A percentile compares a stretch with the other conserved stretches of the same genome.
These are phyloP conservation scores for Rubroshorea leprosula DNA, from an alignment of 345 rosid species.

Conservation along the genomic window DNA sequence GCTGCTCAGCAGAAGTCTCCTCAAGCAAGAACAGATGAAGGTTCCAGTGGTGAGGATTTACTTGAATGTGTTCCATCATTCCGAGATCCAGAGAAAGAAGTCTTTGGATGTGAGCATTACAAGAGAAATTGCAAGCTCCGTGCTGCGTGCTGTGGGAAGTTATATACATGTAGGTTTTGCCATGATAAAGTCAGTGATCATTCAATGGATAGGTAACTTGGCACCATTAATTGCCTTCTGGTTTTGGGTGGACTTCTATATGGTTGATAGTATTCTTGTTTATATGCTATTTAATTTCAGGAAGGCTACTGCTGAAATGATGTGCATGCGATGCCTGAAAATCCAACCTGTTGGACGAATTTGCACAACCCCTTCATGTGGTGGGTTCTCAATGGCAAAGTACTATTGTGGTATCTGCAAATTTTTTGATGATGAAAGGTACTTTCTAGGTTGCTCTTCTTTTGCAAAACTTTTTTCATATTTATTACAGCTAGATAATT, in stretches of 20 bases:
- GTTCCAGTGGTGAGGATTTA: slow-evolving; percentile 45
- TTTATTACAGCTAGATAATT: background rate
- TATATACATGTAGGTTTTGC: slow-evolving; percentile 68
- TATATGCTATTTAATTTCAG: slow-evolving; percentile 39
- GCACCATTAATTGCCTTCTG: background rate
- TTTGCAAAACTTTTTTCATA: background rate
- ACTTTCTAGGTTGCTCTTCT: background rate
- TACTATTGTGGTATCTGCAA: slow-evolving; percentile 62
- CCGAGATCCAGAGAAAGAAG: slow-evolving; percentile 46
- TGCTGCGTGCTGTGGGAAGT: slow-evolving; percentile 68
- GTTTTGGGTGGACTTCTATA: slow-evolving; percentile 15
- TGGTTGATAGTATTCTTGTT: slow-evolving; percentile 11
- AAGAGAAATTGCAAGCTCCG: slow-evolving; percentile 75
- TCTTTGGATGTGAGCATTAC: slow-evolving; percentile 76
- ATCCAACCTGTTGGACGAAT: slow-evolving; percentile 62
- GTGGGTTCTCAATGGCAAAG: slow-evolving; percentile 62
- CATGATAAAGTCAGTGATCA: slow-evolving; percentile 84
- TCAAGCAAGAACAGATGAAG: slow-evolving; percentile 33
- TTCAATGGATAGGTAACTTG: slow-evolving; percentile 65
- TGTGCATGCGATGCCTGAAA: slow-evolving; percentile 74
- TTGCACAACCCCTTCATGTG: slow-evolving; percentile 55
- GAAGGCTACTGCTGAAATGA: slow-evolving; percentile 74
- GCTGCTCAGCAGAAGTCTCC: slow-evolving; percentile 62
- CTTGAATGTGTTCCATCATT: slow-evolving; percentile 60
- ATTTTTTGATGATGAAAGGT: slow-evolving; percentile 66